These are phyloP conservation scores for Multifurca ochricompacta DNA, from an alignment of 768 basidiomycete species.

Conservation along the genomic window DNA sequence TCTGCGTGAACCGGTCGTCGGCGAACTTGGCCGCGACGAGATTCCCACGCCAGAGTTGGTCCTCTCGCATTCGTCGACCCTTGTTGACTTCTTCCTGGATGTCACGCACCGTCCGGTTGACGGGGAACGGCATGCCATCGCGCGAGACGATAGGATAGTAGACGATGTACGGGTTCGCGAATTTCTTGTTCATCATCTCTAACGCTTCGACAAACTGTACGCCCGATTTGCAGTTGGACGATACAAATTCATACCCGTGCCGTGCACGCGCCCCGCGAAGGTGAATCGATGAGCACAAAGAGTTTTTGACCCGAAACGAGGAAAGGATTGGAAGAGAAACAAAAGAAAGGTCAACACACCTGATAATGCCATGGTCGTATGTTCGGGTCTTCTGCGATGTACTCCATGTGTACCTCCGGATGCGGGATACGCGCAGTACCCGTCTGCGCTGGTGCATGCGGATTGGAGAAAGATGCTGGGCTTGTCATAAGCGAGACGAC, in stretches of 20 bases:
- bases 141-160: constrained; percentile 72
- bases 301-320: no score
- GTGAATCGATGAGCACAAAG: neutral
- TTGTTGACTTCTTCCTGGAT: constrained; percentile 46
- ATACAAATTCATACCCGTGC: no score
- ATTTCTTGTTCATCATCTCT: constrained; percentile 74
- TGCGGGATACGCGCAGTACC: constrained; percentile 61
- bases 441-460: constrained; percentile 15
- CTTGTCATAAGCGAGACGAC: constrained; percentile 71
- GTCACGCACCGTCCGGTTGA: constrained; percentile 69
- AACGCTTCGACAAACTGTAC: constrained; percentile 64
- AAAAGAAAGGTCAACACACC: constrained; percentile 33
- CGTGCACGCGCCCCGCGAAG: no score
- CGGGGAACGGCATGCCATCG: constrained; percentile 74
- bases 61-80: constrained; percentile 43
- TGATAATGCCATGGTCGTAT: constrained; percentile 66
- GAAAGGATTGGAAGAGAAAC: neutral
- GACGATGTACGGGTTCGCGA: constrained; percentile 71
- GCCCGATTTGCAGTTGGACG: no score
- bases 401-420: constrained; percentile 82
- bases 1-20: constrained; percentile 37
- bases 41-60: constrained; percentile 71
- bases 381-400: constrained; percentile 66
- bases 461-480: constrained; percentile 28
- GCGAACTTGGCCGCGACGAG: constrained; percentile 67